Conservation (phyloP, 2,329 filamentous ascomycete genomes). For the Nectriaceae sp. region DNA sequence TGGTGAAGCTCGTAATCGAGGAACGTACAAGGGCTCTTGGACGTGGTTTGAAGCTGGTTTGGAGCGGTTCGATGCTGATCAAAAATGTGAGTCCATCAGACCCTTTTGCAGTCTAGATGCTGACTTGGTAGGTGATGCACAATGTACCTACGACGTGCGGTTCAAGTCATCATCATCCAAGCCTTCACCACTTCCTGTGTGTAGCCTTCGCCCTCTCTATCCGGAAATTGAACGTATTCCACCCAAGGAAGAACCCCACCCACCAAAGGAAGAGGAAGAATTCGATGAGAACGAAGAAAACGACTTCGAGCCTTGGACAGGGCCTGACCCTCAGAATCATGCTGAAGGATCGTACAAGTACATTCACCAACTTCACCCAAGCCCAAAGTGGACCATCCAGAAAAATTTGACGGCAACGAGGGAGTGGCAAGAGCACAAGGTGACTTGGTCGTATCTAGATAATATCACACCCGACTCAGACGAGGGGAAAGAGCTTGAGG, state of each 20-base stretch:
- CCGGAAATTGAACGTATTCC: constrained; percentile 28
- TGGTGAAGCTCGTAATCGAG: constrained; percentile 30
- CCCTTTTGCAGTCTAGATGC: accelerated
- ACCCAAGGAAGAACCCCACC: constrained; percentile 8
- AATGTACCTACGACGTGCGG: constrained; percentile 33
- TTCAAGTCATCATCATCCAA: constrained; percentile 21
- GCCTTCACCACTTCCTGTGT: constrained; percentile 31
- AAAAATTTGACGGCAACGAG: constrained; percentile 43
- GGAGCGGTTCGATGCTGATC: constrained; percentile 52
- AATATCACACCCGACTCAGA: constrained; percentile 44
- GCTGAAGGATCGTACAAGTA: no score
- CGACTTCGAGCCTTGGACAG: no score
- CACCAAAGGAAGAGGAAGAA: no score
- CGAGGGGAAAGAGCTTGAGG: constrained; percentile 39
- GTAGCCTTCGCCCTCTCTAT: constrained; percentile 38
- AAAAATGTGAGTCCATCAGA: constrained; percentile 26
- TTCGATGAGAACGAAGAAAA: no score
- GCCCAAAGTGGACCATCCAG: constrained; percentile 47
- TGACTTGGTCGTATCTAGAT: constrained; percentile 58
- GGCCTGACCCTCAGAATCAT: no score
- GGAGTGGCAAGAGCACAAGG: constrained; percentile 41
- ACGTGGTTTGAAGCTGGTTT: constrained; percentile 67
- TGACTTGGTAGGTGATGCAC: constrained; percentile 28
- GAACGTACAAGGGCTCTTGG: constrained; percentile 51
- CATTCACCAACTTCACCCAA: constrained; percentile 38